These are phyloP conservation scores for Boletus rufocinnamomeus DNA, from an alignment of 768 basidiomycete genomes.

Conservation along the genomic window DNA sequence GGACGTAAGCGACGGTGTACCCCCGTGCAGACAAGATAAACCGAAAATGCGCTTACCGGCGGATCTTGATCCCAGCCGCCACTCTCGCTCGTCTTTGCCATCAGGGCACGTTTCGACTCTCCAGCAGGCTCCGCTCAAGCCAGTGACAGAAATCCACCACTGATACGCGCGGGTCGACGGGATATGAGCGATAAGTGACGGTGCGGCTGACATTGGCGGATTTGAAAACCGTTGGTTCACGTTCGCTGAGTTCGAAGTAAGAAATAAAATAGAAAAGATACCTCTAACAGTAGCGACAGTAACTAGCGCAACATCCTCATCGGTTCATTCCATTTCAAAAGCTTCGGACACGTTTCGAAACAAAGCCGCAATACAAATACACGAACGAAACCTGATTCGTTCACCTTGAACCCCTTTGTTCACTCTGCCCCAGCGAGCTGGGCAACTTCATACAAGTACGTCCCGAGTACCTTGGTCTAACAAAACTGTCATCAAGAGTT, in stretches of 20 bases:
- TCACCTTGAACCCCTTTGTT: conserved; percentile 1
- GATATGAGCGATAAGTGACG: neutral
- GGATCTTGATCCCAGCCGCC: conserved; percentile 23
- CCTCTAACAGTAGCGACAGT: neutral
- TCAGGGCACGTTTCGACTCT: conserved; percentile 5
- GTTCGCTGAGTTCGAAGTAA: conserved; percentile 28
- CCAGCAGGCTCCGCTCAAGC: neutral
- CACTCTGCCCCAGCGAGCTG: conserved; percentile 17
- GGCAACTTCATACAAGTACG: conserved; percentile 36
- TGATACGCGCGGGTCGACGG: neutral
- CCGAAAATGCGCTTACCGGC: conserved; percentile 11
- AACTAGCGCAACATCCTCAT: neutral
- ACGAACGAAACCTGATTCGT: neutral
- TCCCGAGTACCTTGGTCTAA: conserved; percentile 37
- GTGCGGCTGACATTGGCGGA: neutral
- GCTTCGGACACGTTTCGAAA: neutral
- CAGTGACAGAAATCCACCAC: neutral
- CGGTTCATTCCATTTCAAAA: neutral
- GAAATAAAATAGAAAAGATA: too few relatives aligned
- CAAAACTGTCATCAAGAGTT: conserved; percentile 1
- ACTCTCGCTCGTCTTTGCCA: conserved; percentile 17
- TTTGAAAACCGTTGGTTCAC: neutral
- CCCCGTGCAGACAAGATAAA: neutral
- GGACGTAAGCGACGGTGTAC: conserved; percentile 20
- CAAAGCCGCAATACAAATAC: neutral